phyloP scores from a whole-genome alignment of 495 filamentous ascomycete species.

The Podospora pseudoanserina region DNA sequence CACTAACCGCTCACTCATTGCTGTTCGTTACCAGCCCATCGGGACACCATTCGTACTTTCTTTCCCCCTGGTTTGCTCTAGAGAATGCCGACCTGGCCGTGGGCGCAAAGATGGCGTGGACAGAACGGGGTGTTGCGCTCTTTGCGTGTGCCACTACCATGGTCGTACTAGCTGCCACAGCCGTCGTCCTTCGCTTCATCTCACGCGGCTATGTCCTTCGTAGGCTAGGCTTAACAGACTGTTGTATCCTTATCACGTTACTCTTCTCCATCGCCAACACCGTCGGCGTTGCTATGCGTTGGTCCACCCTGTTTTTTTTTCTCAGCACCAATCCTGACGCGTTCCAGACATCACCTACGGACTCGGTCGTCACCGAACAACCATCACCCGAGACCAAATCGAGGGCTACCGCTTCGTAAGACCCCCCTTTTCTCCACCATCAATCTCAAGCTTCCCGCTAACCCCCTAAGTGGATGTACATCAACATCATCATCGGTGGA shows the following conservation, averaged over 20 bases:
- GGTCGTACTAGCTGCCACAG: background rate
- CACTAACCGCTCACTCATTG: background rate
- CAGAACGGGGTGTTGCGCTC: background rate
- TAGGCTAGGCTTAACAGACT: background rate
- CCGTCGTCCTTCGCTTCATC: background rate
- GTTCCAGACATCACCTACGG: background rate
- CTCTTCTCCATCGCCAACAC: slow-evolving; percentile 9
- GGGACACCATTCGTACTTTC: background rate
- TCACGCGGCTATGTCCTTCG: background rate
- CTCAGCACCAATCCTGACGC: background rate
- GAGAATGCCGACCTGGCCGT: background rate
- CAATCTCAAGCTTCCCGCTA: background rate
- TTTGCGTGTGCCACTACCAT: background rate
- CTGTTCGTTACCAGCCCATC: background rate
- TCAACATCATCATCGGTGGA: slow-evolving; percentile 9
- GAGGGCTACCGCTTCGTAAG: too few species aligned
- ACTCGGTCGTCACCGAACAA: too few species aligned
- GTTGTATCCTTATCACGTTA: background rate
- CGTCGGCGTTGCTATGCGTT: background rate
- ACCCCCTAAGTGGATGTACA: background rate
- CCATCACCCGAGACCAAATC: too few species aligned
- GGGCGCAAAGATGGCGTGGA: background rate
- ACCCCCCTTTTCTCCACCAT: background rate
- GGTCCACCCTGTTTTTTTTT: background rate
- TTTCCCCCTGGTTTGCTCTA: background rate